Evolutionary conservation across 176 grass and related monocot species (phyloP).

Genomic region (Guadua angustifolia): DNA sequence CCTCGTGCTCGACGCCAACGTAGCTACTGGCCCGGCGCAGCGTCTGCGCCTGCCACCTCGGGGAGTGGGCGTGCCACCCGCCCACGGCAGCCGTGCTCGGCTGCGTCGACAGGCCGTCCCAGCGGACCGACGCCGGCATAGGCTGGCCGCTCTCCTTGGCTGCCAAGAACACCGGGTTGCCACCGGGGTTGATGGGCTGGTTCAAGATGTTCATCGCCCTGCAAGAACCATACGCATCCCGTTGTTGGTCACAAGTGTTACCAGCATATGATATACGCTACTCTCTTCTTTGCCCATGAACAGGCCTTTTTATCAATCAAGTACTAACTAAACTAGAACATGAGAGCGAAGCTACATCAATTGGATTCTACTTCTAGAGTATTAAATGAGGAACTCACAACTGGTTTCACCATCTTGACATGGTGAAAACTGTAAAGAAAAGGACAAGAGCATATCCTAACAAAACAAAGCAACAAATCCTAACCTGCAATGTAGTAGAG

Average conservation of each 20-base stretch:
- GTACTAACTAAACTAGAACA: not conserved
- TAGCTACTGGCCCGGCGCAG: constrained; percentile 47
- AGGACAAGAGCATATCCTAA: not conserved
- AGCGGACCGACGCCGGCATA: constrained; percentile 46
- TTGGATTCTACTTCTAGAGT: not conserved
- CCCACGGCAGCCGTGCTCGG: constrained; percentile 33
- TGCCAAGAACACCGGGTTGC: constrained; percentile 52
- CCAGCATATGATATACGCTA: not conserved
- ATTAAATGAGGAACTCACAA: not conserved
- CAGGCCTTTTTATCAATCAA: not conserved
- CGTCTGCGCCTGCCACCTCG: constrained; percentile 50
- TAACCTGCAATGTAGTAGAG: constrained; percentile 8
- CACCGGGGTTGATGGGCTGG: constrained; percentile 55
- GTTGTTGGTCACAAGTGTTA: not conserved
- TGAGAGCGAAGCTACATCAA: not conserved
- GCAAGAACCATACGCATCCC: not conserved
- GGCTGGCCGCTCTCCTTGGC: constrained; percentile 45
- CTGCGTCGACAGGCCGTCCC: constrained; percentile 40
- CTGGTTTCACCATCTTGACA: not conserved
- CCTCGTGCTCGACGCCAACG: constrained; percentile 47
- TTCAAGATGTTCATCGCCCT: constrained; percentile 82
- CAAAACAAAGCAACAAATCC: not conserved
- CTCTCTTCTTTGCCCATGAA: not conserved
- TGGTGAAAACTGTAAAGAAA: not conserved
- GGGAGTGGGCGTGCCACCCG: not conserved